Conservation (phyloP, 495 filamentous ascomycete species). For the Penicillium cinerascens region DNA sequence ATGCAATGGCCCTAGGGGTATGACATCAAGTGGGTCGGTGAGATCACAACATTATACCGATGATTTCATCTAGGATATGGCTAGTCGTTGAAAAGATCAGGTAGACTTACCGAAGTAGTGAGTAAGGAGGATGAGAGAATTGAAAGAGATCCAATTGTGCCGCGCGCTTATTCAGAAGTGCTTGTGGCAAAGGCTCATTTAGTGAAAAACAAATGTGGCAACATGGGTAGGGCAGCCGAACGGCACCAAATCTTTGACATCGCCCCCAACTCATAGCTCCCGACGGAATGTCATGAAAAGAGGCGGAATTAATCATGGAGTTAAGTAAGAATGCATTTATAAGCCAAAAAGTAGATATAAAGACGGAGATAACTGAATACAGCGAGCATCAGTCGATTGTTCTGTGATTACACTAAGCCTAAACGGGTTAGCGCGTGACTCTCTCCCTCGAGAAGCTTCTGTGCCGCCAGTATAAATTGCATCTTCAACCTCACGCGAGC, state of each 20-base stretch:
- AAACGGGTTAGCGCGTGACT: conserved; percentile 29
- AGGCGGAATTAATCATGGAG: not conserved
- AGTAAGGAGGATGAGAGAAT: not conserved
- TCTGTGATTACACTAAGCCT: conserved; percentile 7
- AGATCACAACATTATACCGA: not conserved
- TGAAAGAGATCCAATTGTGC: not conserved
- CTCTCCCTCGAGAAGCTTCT: conserved; percentile 45
- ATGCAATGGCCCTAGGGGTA: not conserved
- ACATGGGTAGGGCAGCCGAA: not conserved
- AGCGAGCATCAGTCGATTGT: not conserved
- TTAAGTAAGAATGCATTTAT: not conserved
- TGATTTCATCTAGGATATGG: not conserved
- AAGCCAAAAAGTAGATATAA: not conserved
- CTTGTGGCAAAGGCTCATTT: not conserved
- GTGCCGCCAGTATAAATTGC: conserved; percentile 44
- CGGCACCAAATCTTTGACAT: not conserved
- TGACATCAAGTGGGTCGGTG: conserved; percentile 23
- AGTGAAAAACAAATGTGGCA: not conserved
- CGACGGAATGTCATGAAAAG: not conserved
- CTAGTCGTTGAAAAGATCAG: not conserved
- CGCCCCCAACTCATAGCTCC: not conserved
- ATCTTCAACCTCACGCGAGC: conserved; percentile 33
- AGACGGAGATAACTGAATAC: not conserved
- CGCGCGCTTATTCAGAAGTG: not conserved
- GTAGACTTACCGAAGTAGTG: not conserved